Percentiles rank a stretch among this genome's conserved stretches.
phyloP scores from a whole-genome alignment of 1,139 yeast genomes.

The Debaryomycetaceae sp. region DNA sequence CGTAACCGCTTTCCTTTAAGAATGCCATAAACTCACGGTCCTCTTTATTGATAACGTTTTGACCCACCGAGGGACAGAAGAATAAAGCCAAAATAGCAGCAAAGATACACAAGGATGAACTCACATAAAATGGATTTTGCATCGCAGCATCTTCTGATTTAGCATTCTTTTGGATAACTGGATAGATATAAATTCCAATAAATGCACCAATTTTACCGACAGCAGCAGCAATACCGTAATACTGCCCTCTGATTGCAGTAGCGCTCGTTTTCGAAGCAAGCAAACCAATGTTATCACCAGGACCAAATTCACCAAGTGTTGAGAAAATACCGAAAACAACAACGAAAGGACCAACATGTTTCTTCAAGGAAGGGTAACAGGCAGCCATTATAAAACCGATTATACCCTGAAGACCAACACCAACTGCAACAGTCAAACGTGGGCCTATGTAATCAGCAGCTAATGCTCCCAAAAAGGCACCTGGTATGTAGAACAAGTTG shows the following conservation, averaged over 20 bases:
- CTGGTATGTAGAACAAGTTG: slow-evolving; percentile 86
- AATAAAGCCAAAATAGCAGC: slow-evolving; percentile 69
- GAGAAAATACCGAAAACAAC: slow-evolving; percentile 85
- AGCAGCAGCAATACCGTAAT: slow-evolving; percentile 90
- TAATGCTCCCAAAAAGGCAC: slow-evolving; percentile 79
- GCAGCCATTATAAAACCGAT: slow-evolving; percentile 89
- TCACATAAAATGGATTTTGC: slow-evolving; percentile 79
- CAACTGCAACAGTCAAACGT: slow-evolving; percentile 66
- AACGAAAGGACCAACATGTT: slow-evolving; percentile 71
- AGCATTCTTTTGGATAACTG: slow-evolving; percentile 50
- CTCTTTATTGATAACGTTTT: slow-evolving; percentile 76
- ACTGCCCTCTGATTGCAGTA: slow-evolving; percentile 85
- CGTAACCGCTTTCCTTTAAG: slow-evolving; percentile 58
- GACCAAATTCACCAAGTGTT: slow-evolving; percentile 89
- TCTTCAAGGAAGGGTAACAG: slow-evolving; percentile 49
- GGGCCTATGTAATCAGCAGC: slow-evolving; percentile 89
- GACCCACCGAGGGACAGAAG: slow-evolving; percentile 77
- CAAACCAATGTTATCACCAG: slow-evolving; percentile 89
- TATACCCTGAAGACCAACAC: slow-evolving; percentile 69
- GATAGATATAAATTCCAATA: slow-evolving; percentile 86
- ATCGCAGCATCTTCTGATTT: slow-evolving; percentile 43
- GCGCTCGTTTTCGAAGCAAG: slow-evolving; percentile 85
- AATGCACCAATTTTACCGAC: slow-evolving; percentile 90
- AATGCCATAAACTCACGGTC: slow-evolving; percentile 68
- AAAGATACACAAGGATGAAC: slow-evolving; percentile 71